Conservation (phyloP, 768 basidiomycete species). For the Mycena amicta region DNA sequence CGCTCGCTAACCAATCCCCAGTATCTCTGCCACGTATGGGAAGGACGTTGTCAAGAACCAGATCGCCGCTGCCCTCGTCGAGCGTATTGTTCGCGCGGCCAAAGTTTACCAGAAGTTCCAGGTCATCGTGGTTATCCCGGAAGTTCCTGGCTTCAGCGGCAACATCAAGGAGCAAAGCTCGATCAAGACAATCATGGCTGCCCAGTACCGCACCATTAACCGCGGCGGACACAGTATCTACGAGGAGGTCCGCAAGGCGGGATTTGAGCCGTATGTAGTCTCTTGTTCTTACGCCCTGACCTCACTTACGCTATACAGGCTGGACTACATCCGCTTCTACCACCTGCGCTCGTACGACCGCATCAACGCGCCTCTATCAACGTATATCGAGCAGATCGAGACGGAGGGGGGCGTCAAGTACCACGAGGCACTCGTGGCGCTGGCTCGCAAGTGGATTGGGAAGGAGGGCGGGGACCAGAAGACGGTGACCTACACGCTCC, state of each 20-base stretch:
- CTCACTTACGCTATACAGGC: no score
- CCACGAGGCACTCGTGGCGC: constrained; percentile 84
- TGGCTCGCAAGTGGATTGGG: constrained; percentile 76
- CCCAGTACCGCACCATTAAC: constrained; percentile 86
- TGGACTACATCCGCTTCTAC: constrained; percentile 88
- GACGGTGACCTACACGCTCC: constrained; percentile 60
- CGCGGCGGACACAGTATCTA: constrained; percentile 87
- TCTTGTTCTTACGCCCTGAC: no score
- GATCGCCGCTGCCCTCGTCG: constrained; percentile 81
- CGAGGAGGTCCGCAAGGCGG: constrained; percentile 74
- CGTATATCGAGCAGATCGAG: constrained; percentile 72
- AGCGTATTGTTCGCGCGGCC: constrained; percentile 85
- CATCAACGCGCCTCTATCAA: constrained; percentile 70
- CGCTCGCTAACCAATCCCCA: constrained; percentile 34
- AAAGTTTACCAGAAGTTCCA: constrained; percentile 73
- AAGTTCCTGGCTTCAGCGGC: constrained; percentile 88
- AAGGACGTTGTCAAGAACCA: constrained; percentile 76
- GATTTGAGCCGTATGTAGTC: constrained; percentile 72
- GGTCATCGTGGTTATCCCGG: constrained; percentile 88
- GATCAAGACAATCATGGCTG: constrained; percentile 85
- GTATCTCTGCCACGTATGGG: constrained; percentile 72
- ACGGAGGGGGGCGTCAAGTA: constrained; percentile 75
- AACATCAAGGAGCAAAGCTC: constrained; percentile 68
- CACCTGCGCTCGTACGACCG: constrained; percentile 91
- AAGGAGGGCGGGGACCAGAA: constrained; percentile 45